These are phyloP conservation scores for Trebouxia gelatinosa DNA, from an alignment of 163 green algal genomes.

Conservation along the genomic window DNA sequence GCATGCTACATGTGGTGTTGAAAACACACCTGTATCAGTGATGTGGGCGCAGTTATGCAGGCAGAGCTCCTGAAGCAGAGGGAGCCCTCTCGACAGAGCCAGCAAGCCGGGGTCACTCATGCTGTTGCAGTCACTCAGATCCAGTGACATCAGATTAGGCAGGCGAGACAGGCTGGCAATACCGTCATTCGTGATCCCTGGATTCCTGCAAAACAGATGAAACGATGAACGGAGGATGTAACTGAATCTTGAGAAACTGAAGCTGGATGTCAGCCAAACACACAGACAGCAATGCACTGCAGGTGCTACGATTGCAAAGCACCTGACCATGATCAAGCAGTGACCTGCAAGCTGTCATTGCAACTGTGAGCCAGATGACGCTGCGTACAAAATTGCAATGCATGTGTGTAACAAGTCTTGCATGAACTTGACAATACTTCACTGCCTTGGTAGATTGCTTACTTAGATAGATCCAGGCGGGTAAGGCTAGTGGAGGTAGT, in stretches of 20 bases:
- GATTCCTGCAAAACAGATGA: not conserved
- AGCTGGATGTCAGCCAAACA: too few species aligned
- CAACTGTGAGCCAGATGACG: too few species aligned
- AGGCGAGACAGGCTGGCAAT: not conserved
- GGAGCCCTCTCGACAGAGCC: not conserved
- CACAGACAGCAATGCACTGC: too few species aligned
- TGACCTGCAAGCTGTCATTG: too few species aligned
- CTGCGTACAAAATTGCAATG: too few species aligned
- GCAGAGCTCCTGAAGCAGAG: not conserved
- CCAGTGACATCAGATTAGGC: not conserved
- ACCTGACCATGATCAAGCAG: too few species aligned
- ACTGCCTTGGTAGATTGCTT: not conserved
- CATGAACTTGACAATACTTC: too few species aligned
- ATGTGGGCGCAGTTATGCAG: conserved; percentile 14
- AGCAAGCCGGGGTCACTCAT: conserved; percentile 10
- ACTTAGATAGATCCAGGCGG: conserved; percentile 6
- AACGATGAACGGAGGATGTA: too few species aligned
- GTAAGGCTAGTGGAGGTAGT: conserved; percentile 4
- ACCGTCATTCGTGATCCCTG: not conserved
- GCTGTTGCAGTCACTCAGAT: conserved; percentile 6
- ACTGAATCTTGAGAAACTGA: too few species aligned
- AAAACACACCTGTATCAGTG: conserved; percentile 15
- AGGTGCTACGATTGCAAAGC: too few species aligned
- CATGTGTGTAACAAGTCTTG: too few species aligned
- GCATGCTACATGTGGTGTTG: not conserved